A percentile compares a stretch with the other conserved stretches of the same genome.
These are phyloP conservation scores for Aspergillus sp. DNA, from an alignment of 2,329 filamentous ascomycete species.

Conservation along the genomic window DNA sequence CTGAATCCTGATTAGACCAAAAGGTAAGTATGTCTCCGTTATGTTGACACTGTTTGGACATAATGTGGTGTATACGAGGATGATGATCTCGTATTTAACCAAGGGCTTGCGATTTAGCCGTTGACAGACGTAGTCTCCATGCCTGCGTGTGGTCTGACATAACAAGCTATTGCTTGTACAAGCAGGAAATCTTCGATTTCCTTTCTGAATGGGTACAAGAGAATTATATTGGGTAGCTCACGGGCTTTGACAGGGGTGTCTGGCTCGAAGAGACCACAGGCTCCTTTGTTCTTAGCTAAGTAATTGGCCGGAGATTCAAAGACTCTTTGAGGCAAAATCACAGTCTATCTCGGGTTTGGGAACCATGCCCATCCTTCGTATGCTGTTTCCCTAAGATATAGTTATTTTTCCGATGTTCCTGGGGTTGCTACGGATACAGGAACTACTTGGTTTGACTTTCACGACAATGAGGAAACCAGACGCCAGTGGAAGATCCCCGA, in stretches of 20 bases:
- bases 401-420: no score
- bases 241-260: background rate
- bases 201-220: background rate
- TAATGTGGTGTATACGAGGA: no score
- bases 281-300: background rate
- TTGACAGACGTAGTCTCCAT: no score
- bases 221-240: constrained; percentile 7
- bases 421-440: no score
- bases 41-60: no score
- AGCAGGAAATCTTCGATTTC: background rate
- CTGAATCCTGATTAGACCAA: no score
- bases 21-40: no score
- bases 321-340: background rate
- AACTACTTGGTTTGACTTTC: background rate
- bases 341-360: background rate
- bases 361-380: no score
- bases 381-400: no score
- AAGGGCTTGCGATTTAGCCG: no score
- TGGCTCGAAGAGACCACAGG: background rate
- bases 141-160: background rate
- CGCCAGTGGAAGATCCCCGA: constrained; percentile 2
- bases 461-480: background rate
- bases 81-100: no score
- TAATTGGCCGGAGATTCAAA: background rate
- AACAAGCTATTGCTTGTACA: constrained; percentile 1